Evolutionary conservation across 768 basidiomycete species (phyloP), one percentile per base, ranked within the genome.

Genomic region (Tulasnella sp.): DNA sequence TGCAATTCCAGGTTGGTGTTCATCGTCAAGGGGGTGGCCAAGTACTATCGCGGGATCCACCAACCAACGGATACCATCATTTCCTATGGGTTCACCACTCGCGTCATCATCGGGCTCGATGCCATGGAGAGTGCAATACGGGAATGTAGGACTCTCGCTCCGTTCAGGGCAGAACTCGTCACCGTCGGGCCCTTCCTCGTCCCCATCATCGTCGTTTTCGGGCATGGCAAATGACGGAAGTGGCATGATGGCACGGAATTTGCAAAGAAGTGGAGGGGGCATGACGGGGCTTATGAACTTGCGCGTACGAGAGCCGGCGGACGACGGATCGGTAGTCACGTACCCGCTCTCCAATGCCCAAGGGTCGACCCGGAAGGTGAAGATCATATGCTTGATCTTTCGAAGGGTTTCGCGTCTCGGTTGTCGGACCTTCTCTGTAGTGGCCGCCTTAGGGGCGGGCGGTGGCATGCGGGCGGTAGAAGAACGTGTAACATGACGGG

Each of bases 351-450:
- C 4, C 4, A 36, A 34, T 2, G 15, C n/a, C 2, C 11, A 36
- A 46, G 41, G 15, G 25, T 46, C 32, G 23, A 35, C 42, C 12
- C 55, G 23, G 25, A 42, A 57, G 6, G 41, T 45, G 55, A 57
- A 57, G 12, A 57, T 23, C 55, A 57, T 32, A 21, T 48, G 41
- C 32, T 57, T 57, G 42, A 57, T 57, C 1, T 6, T 23, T 4
- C 34, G 21, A 0, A 54, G 39, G 8, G 37, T 54, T 29, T 54
- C 52, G 17, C 52, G n/a, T 14, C 52, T 36, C 6, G 35, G 52
- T 11, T 39, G 52, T 8, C 52, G 52, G 15, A 40, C 21, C 8
- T 25, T 25, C 6, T 17, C 25, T 4, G 37, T 21, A 2, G n/a
- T 2, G 6, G 14, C 27, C 2, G 36, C 37, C 9, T n/a, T n/a